A percentile compares a stretch with the other conserved stretches of the same genome.
phyloP scores from a whole-genome alignment of 805 yeast species.

The Candida maris region DNA sequence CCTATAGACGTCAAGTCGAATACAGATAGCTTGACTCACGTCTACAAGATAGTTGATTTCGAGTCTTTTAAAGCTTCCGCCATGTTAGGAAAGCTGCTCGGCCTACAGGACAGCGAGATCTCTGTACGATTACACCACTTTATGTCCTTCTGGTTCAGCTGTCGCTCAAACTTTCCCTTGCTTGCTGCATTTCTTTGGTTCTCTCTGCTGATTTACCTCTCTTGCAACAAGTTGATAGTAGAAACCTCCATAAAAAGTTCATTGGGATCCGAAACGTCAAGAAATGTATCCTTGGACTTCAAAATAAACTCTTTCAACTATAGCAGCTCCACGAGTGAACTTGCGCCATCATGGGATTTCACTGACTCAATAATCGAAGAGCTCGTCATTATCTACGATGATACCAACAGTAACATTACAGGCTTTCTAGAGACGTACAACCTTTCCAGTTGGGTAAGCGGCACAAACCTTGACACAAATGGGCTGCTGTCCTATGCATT shows the following conservation, averaged over 20 bases:
- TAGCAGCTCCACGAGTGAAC: neutral
- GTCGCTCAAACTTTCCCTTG: slow-evolving; percentile 11
- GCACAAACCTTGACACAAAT: neutral
- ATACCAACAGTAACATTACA: neutral
- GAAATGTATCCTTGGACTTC: no score
- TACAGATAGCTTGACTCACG: slow-evolving; percentile 10
- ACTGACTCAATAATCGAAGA: neutral
- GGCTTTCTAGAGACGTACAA: neutral
- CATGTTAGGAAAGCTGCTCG: slow-evolving; percentile 1
- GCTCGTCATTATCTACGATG: neutral
- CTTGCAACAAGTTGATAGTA: neutral
- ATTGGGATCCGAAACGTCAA: no score
- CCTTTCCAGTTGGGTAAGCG: neutral
- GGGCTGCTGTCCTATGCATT: neutral
- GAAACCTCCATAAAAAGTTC: no score
- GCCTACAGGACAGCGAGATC: neutral
- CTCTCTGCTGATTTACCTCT: slow-evolving; percentile 6
- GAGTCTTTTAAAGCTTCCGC: slow-evolving; percentile 9
- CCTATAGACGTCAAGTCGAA: slow-evolving; percentile 4
- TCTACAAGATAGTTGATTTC: slow-evolving; percentile 13
- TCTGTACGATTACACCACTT: slow-evolving; percentile 7
- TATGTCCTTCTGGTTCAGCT: slow-evolving; percentile 15
- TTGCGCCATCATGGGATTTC: neutral
- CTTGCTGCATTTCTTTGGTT: slow-evolving; percentile 6
- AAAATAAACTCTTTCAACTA: neutral